phyloP scores from a whole-genome alignment of 768 basidiomycete species.

The Panaeolus papilionaceus region DNA sequence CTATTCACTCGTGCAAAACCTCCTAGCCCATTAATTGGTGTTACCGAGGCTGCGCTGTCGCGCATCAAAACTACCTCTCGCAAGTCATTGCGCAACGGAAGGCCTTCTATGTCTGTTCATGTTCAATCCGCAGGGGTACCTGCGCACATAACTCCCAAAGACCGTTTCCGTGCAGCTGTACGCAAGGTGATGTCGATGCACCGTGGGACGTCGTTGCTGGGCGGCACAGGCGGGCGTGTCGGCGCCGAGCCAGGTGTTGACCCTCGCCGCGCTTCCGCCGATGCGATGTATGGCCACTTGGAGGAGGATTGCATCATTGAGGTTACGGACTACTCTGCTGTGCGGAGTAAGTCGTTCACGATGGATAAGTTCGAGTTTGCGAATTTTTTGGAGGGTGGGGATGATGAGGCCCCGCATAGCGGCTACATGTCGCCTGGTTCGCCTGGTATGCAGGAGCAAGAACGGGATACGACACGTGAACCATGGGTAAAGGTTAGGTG shows the following conservation, averaged over 20 bases:
- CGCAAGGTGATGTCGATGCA: constrained; percentile 70
- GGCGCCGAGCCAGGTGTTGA: constrained; percentile 80
- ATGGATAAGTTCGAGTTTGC: constrained; percentile 71
- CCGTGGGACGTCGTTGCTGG: constrained; percentile 52
- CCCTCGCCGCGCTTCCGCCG: constrained; percentile 64
- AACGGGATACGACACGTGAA: constrained; percentile 36
- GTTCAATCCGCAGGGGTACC: constrained; percentile 1
- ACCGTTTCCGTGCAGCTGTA: constrained; percentile 60
- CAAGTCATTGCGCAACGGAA: constrained; percentile 23
- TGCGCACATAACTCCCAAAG: constrained; percentile 40
- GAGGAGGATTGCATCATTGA: constrained; percentile 69
- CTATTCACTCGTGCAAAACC: neutral
- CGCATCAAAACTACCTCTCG: constrained; percentile 27
- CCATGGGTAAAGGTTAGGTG: constrained; percentile 75
- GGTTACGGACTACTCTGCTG: constrained; percentile 67
- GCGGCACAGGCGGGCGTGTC: constrained; percentile 40
- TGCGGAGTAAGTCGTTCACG: constrained; percentile 56
- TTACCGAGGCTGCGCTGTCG: constrained; percentile 19
- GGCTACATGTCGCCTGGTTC: constrained; percentile 24
- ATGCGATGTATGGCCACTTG: constrained; percentile 61
- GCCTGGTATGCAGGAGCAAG: constrained; percentile 38
- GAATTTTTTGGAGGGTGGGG: constrained; percentile 50
- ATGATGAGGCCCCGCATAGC: neutral
- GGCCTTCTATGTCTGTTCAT: constrained; percentile 20
- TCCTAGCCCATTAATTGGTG: neutral